phyloP scores from a whole-genome alignment of 306 rosid genomes.

The Glycine latifolia region DNA sequence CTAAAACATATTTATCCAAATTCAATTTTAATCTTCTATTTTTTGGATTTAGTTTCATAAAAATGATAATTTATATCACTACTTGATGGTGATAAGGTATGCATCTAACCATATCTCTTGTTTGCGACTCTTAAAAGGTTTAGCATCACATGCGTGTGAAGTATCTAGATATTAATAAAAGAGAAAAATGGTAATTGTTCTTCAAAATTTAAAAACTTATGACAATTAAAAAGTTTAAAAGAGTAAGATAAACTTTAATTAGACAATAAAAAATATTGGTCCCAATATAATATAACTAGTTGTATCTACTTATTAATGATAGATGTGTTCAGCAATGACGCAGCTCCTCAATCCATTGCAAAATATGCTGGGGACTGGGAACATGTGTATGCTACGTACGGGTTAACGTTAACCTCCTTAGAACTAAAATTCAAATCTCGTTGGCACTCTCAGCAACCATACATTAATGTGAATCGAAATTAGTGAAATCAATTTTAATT shows the following conservation, averaged over 20 bases:
- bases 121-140: not conserved
- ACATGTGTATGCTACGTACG: slow-evolving; percentile 22
- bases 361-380: not conserved
- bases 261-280: not conserved
- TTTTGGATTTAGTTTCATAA: not conserved
- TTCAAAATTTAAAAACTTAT: not conserved
- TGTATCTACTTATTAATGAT: not conserved
- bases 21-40: not conserved
- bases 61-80: not conserved
- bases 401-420: not conserved
- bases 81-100: not conserved
- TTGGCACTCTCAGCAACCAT: not conserved
- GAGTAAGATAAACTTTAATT: not conserved
- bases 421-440: not conserved
- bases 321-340: slow-evolving; percentile 51
- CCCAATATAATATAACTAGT: too few relatives aligned
- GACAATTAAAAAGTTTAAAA: too few relatives aligned
- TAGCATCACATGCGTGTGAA: not conserved
- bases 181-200: not conserved
- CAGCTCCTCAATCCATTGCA: slow-evolving; percentile 8
- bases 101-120: not conserved
- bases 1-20: not conserved
- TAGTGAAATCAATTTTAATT: not conserved
- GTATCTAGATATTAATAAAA: not conserved
- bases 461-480: not conserved